Conservation (phyloP, 257 asterid species). For the Vinca minor region DNA sequence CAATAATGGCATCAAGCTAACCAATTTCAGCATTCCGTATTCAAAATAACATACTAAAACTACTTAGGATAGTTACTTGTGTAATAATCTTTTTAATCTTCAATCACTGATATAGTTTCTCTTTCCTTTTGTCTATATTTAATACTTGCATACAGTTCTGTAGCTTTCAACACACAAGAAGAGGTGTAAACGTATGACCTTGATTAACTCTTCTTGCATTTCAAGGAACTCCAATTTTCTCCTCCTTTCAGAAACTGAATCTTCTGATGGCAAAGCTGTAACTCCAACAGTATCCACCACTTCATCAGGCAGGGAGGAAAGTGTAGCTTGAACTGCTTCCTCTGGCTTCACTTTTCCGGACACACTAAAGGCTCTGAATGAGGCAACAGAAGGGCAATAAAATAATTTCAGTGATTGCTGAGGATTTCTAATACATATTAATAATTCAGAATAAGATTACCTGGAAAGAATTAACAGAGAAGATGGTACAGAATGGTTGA, state of each 20-base stretch:
- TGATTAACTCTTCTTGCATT: slow-evolving; percentile 89
- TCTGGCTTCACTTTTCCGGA: slow-evolving; percentile 69
- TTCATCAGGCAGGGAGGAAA: slow-evolving; percentile 91
- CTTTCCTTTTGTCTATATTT: neutral
- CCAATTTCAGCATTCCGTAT: neutral
- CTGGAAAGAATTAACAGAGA: slow-evolving; percentile 89
- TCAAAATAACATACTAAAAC: neutral
- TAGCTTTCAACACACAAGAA: slow-evolving; percentile 1
- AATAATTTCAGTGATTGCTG: slow-evolving; percentile 10
- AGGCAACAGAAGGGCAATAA: slow-evolving; percentile 17
- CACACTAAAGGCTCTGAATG: slow-evolving; percentile 63
- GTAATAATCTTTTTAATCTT: neutral
- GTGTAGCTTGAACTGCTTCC: slow-evolving; percentile 83
- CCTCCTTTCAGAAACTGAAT: slow-evolving; percentile 79
- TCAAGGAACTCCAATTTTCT: slow-evolving; percentile 80
- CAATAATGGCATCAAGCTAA: neutral
- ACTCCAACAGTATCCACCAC: slow-evolving; percentile 83
- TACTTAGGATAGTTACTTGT: neutral
- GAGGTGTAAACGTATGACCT: slow-evolving; percentile 37
- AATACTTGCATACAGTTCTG: neutral
- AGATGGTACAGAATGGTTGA: slow-evolving; percentile 83
- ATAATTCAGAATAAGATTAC: slow-evolving; percentile 20
- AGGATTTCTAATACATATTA: slow-evolving; percentile 5
- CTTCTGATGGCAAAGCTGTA: slow-evolving; percentile 78
- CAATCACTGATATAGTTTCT: neutral